Evolutionary conservation across 148 eudicot species (phyloP).

Genomic region (Amaranthus hypochondriacus): DNA sequence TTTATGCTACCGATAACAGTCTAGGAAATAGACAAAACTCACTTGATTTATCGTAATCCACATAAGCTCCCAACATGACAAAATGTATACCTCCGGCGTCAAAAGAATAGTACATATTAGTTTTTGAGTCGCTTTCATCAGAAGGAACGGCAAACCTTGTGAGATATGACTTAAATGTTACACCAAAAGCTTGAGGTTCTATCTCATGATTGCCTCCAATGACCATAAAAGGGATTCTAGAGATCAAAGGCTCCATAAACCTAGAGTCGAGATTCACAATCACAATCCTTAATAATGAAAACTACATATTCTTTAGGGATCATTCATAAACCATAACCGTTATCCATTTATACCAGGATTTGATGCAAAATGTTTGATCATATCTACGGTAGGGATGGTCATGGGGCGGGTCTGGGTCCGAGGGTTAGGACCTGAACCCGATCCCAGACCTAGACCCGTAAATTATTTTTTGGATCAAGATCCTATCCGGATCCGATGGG

Average conservation of each 20-base stretch:
- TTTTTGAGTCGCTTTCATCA: slow-evolving; percentile 64
- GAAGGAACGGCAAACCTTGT: slow-evolving; percentile 84
- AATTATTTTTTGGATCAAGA: background rate
- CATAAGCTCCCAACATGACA: slow-evolving; percentile 85
- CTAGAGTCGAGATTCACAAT: slow-evolving; percentile 29
- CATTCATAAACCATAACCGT: background rate
- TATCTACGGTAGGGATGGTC: background rate
- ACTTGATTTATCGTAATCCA: slow-evolving; percentile 66
- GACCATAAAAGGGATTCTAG: slow-evolving; percentile 90
- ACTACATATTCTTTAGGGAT: background rate
- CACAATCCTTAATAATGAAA: background rate
- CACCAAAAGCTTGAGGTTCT: slow-evolving; percentile 68
- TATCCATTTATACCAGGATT: background rate
- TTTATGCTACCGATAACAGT: background rate
- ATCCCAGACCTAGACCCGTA: background rate
- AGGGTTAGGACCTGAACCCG: no score
- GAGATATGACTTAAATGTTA: slow-evolving; percentile 60
- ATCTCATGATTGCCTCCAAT: slow-evolving; percentile 95
- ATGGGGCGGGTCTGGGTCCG: no score
- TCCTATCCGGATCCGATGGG: no score
- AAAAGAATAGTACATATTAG: slow-evolving; percentile 71
- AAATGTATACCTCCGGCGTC: slow-evolving; percentile 84
- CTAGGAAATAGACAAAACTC: slow-evolving; percentile 10
- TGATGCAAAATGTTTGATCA: background rate
- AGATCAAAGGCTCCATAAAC: slow-evolving; percentile 81